phyloP scores from a whole-genome alignment of 768 basidiomycete genomes.

The Saitozyma podzolica region DNA sequence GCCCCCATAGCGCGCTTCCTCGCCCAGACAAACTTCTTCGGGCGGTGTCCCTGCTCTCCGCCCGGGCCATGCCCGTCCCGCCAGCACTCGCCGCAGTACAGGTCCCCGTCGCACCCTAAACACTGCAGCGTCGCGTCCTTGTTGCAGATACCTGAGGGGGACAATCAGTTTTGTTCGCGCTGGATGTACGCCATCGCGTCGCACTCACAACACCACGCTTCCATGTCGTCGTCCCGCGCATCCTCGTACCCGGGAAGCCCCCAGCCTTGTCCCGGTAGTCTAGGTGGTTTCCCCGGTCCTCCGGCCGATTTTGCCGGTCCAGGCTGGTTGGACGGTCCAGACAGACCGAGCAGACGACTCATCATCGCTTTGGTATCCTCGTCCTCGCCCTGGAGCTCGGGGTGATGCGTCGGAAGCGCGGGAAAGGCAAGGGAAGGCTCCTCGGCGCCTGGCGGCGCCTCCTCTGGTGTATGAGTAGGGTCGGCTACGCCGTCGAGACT shows the following conservation, averaged over 20 bases:
- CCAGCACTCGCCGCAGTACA: constrained; percentile 42
- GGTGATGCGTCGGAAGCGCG: constrained; percentile 25
- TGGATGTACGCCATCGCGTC: background rate
- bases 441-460: background rate
- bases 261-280: constrained; percentile 13
- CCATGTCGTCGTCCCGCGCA: constrained; percentile 36
- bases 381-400: constrained; percentile 12
- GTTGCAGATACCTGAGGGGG: constrained; percentile 38
- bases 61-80: constrained; percentile 37
- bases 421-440: constrained; percentile 20
- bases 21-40: constrained; percentile 26
- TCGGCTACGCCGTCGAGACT: constrained; percentile 1
- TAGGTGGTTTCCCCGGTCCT: constrained; percentile 1
- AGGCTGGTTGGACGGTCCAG: background rate
- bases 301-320: too few relatives aligned
- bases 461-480: background rate
- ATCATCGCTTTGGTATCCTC: constrained; percentile 22
- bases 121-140: constrained; percentile 39
- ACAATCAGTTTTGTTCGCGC: too few relatives aligned
- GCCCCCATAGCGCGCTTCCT: constrained; percentile 6
- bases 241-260: constrained; percentile 34
- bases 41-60: constrained; percentile 31
- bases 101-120: constrained; percentile 38
- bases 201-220: constrained; percentile 47
- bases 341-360: constrained; percentile 29